Evolutionary conservation across 257 asterid species (phyloP), one percentile per base, ranked within the genome.

Genomic region (Solanum sejunctum): DNA sequence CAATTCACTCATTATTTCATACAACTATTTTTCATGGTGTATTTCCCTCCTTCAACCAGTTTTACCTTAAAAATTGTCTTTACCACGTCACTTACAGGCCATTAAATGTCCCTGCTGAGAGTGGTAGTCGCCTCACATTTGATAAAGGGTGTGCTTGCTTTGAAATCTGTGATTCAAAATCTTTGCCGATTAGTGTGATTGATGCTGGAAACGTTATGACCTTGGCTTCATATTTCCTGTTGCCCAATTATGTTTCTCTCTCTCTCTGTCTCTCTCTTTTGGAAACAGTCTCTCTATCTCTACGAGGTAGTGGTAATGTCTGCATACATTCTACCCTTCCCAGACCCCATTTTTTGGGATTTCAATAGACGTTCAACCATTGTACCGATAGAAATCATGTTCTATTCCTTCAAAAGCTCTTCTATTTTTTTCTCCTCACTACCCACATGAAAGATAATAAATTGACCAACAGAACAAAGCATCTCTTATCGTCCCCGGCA

Each of bases 121-220:
- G 66, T 81, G 93, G 97, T 86, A 93, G 94, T 83, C 61, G n/a
- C 56, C 89, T 93, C 85, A 71, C 77, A n/a, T 49, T 20, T 39
- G 84, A 84, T 41, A 71, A 86, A 15, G 92, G 84, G 16, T 28
- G 60, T 79, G 26, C 83, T 66, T 63, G 52, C 85, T 45, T 95
- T 52, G 86, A 90, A 21, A 77, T 92, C 61, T 80, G 90, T 13
- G 87, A 86, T 23, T 95, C 98, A 61, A 32, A 84, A 32, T 89
- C 89, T 2, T 70, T 93, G 61, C 97, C 98, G n/a, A 83, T 95
- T 79, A 87, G 91, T 85, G 91, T 89, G 77, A 93, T 95, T 57
- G 98, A 93, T 63, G 84, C 88, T 18, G 93, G 82, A 72, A 92
- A 91, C 93, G 96, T 92, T 58, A 61, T 88, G 32, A 28, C 28